These are phyloP conservation scores for Beauveria asiatica DNA, from an alignment of 2,329 filamentous ascomycete species.

Conservation along the genomic window DNA sequence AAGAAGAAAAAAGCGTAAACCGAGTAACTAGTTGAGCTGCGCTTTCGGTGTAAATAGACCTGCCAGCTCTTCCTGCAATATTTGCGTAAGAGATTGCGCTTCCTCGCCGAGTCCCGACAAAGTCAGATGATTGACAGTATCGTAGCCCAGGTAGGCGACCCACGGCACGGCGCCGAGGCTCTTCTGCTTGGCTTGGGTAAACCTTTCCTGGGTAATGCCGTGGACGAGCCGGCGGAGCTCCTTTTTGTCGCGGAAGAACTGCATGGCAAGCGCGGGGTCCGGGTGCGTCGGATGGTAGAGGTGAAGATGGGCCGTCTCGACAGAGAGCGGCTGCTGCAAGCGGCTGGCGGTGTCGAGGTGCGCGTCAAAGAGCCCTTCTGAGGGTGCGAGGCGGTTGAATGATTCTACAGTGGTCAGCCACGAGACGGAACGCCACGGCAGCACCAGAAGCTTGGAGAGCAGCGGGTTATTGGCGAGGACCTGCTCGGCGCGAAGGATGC, in stretches of 20 bases:
- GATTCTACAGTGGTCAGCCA: slow-evolving; percentile 45
- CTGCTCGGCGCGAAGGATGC: slow-evolving; percentile 38
- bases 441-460: slow-evolving; percentile 29
- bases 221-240: slow-evolving; percentile 21
- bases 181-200: slow-evolving; percentile 18
- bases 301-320: slow-evolving; percentile 46
- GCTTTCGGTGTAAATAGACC: slow-evolving; percentile 19
- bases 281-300: slow-evolving; percentile 47
- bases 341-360: slow-evolving; percentile 40
- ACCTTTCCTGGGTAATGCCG: neutral
- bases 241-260: slow-evolving; percentile 32
- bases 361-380: slow-evolving; percentile 40
- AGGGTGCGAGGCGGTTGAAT: slow-evolving; percentile 35
- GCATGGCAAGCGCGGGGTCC: slow-evolving; percentile 36
- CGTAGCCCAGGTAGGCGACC: slow-evolving; percentile 34
- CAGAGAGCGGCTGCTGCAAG: slow-evolving; percentile 26
- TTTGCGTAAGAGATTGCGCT: slow-evolving; percentile 30
- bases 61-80: slow-evolving; percentile 29
- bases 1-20: neutral
- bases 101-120: slow-evolving; percentile 31
- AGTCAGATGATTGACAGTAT: slow-evolving; percentile 38
- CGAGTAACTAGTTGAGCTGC: slow-evolving; percentile 10
- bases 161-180: slow-evolving; percentile 27
- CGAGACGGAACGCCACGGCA: slow-evolving; percentile 40
- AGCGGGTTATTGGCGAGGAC: slow-evolving; percentile 29